Evolutionary conservation across 2,329 filamentous ascomycete genomes (phyloP).

Genomic region (Diplodia sapinea): DNA sequence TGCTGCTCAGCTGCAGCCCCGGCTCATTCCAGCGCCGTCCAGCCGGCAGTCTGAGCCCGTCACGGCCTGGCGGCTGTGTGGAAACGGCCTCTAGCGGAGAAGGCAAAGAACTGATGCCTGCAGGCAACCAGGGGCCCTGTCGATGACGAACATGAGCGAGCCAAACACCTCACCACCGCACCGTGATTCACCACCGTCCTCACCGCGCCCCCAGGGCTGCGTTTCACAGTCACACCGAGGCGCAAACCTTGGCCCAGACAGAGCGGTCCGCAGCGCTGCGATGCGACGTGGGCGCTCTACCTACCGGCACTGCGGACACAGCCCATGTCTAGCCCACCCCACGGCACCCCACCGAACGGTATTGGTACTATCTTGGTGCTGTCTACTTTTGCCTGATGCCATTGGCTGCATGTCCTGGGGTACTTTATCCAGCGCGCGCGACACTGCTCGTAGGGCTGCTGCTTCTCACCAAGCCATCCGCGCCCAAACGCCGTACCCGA

Average conservation of each 20-base stretch:
- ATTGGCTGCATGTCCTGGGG: conserved; percentile 12
- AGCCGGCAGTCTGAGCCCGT: conserved; percentile 8
- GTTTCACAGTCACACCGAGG: conserved; percentile 6
- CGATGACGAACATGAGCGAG: conserved; percentile 1
- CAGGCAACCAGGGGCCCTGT: conserved; percentile 9
- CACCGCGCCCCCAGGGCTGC: background rate
- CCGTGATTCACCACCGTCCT: conserved; percentile 1
- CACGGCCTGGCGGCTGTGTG: conserved; percentile 5
- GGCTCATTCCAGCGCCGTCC: conserved; percentile 20
- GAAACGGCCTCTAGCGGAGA: background rate
- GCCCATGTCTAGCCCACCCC: background rate
- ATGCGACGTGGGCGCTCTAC: background rate
- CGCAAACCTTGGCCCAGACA: background rate
- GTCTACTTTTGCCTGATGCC: background rate
- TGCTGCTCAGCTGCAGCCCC: conserved; percentile 15
- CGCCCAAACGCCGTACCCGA: background rate
- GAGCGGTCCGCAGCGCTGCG: background rate
- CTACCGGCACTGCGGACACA: background rate
- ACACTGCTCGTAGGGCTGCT: conserved; percentile 14
- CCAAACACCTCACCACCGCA: conserved; percentile 1
- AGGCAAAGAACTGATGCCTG: conserved; percentile 17
- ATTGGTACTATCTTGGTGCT: background rate
- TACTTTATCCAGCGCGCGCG: conserved; percentile 5
- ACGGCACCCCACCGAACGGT: conserved; percentile 14
- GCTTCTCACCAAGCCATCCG: background rate